phyloP scores from a whole-genome alignment of 106 monocot species.

The Allium sativum region DNA sequence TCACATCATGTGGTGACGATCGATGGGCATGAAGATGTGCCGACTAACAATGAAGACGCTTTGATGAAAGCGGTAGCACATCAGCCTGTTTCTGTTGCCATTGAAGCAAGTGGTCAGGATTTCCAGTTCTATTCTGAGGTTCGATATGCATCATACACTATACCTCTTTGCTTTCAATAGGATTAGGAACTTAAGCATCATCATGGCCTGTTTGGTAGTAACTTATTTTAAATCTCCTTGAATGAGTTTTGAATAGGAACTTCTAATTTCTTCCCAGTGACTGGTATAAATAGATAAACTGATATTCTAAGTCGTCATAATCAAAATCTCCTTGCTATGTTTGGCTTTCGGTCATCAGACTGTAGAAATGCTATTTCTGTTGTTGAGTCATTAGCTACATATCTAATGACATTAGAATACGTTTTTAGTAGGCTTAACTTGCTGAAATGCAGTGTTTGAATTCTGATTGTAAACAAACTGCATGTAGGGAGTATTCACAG shows the following conservation, averaged over 20 bases:
- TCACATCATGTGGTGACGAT: conserved; percentile 16
- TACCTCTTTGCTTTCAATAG: not conserved
- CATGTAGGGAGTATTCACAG: conserved; percentile 19
- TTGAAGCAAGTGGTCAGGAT: conserved; percentile 1
- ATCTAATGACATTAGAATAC: too few relatives aligned
- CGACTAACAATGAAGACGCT: conserved; percentile 21
- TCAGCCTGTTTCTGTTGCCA: conserved; percentile 31
- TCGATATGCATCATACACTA: not conserved
- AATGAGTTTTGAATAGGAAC: not conserved
- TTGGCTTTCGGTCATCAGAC: too few relatives aligned
- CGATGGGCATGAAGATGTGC: conserved; percentile 23
- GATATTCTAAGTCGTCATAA: too few relatives aligned
- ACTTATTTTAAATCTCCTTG: not conserved
- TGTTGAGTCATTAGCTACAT: too few relatives aligned
- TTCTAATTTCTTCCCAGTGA: too few relatives aligned
- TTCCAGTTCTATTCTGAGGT: conserved; percentile 14
- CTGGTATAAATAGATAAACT: too few relatives aligned
- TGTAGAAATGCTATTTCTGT: too few relatives aligned
- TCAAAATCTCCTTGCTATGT: too few relatives aligned
- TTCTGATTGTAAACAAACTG: not conserved
- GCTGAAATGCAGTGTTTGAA: too few relatives aligned
- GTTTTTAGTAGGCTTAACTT: too few relatives aligned
- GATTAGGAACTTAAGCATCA: not conserved
- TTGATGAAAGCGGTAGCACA: conserved; percentile 31
- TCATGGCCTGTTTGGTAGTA: not conserved